phyloP scores from a whole-genome alignment of 108 stramenopile genomes.

The Nannochloropsis granulata region DNA sequence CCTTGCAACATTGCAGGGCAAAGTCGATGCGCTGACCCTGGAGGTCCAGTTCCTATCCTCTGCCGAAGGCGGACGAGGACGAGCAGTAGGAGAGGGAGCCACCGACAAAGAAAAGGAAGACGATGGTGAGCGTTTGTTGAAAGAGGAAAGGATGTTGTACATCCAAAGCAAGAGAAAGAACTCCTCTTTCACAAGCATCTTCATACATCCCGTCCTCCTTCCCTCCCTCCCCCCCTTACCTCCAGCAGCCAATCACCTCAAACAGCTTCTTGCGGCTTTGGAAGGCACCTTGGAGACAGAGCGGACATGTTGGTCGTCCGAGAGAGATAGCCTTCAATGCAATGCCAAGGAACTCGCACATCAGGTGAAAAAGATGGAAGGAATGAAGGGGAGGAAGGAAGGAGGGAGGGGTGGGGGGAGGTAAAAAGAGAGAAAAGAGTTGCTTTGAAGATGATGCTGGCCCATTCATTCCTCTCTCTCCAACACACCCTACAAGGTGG shows the following conservation, averaged over 20 bases:
- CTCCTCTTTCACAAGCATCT: background rate
- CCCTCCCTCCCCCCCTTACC: background rate
- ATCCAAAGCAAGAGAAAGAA: too few species aligned
- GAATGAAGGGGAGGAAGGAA: background rate
- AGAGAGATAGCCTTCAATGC: background rate
- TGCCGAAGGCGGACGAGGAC: background rate
- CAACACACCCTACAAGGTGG: background rate
- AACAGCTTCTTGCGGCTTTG: background rate
- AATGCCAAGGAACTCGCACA: background rate
- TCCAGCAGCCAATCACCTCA: background rate
- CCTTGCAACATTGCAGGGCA: background rate
- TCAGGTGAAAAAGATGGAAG: background rate
- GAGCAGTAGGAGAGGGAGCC: background rate
- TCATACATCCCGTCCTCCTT: background rate
- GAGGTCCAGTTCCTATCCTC: background rate
- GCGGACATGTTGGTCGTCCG: background rate
- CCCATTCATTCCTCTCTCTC: too few species aligned
- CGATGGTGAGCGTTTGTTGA: background rate
- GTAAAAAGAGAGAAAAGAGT: background rate
- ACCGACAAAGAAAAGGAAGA: background rate
- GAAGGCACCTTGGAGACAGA: background rate
- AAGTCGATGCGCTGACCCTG: background rate
- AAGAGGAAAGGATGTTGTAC: too few species aligned
- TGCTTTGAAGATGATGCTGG: too few species aligned
- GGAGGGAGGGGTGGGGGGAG: background rate